These are phyloP conservation scores for Persicaria tinctoria DNA, from an alignment of 148 eudicot species.

Conservation along the genomic window DNA sequence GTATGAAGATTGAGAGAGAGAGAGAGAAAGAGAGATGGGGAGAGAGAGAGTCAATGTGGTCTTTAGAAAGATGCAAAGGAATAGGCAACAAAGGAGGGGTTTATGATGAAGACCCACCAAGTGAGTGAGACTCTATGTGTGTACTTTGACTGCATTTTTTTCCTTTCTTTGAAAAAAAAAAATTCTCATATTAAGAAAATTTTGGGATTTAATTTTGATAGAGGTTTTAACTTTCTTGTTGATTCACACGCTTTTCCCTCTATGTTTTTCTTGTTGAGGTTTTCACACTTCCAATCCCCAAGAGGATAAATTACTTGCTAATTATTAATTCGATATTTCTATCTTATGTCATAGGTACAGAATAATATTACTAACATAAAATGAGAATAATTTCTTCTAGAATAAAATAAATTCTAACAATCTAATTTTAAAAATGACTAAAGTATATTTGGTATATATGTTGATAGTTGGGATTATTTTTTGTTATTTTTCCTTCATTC, in stretches of 20 bases:
- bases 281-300: background rate
- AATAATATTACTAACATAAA: too few species aligned
- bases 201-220: background rate
- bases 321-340: too few species aligned
- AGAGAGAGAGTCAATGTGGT: constrained; percentile 18
- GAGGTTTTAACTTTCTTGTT: background rate
- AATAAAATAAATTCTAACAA: too few species aligned
- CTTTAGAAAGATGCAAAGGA: constrained; percentile 30
- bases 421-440: too few species aligned
- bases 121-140: background rate
- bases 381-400: too few species aligned
- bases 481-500: too few species aligned
- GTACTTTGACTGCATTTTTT: background rate
- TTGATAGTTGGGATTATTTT: too few species aligned
- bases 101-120: constrained; percentile 36
- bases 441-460: too few species aligned
- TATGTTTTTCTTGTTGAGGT: background rate
- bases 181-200: background rate
- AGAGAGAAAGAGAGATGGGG: constrained; percentile 15
- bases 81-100: constrained; percentile 45
- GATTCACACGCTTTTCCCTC: background rate
- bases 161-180: background rate
- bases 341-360: too few species aligned
- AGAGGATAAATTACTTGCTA: too few species aligned
- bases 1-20: constrained; percentile 13